Evolutionary conservation across 805 yeast species (phyloP), one percentile per base, ranked within the genome.

Genomic region (Wickerhamiella cacticola): DNA sequence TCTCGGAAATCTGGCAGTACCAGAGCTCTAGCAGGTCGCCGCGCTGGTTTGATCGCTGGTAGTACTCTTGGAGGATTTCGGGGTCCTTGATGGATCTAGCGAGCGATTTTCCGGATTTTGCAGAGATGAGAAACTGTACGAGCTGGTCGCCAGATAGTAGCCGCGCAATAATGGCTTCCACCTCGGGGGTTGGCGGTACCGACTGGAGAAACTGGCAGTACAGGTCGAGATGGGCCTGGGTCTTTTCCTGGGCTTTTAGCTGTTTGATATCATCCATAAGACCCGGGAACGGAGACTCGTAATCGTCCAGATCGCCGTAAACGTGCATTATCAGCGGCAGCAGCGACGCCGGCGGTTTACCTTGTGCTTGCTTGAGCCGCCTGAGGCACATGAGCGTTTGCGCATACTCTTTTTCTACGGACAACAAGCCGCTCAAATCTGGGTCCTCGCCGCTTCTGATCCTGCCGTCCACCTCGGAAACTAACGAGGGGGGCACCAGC

Each of bases 401-500:
- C 1, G 38, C 39, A 24, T 43, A 43, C 31, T 43, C 46, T 24
- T 19, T 12, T 19, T 43, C 46, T 3, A 16, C 12, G 5, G 22
- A 13, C 10, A 23, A 26, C n/a, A 43, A 15, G 16, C 31, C 19
- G 2, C 19, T 23, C 6, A 31, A 10, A 8, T 33, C 28, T 13
- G n/a, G 5, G 9, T 22, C 15, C 16, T 33, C 33, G 16, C 36
- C 46, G 16, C 16, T 9, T 21, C 23, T 5, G 15, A 43, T 29
- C 5, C 5, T 29, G n/a, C 7, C 19, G 21, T 43, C 26, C 10
- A 24, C 39, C 12, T 15, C 39, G 3, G 31, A 29, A n/a, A 43
- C 18, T n/a, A 12, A 29, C 2, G 71, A 65, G 1, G 56, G 48
- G 3, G 67, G 57, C 12, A 59, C 48, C 39, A 62, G 56, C 39